Evolutionary conservation across 2,329 filamentous ascomycete genomes (phyloP), one percentile per base, ranked within the genome.

Genomic region (Podosphaera leucotricha): DNA sequence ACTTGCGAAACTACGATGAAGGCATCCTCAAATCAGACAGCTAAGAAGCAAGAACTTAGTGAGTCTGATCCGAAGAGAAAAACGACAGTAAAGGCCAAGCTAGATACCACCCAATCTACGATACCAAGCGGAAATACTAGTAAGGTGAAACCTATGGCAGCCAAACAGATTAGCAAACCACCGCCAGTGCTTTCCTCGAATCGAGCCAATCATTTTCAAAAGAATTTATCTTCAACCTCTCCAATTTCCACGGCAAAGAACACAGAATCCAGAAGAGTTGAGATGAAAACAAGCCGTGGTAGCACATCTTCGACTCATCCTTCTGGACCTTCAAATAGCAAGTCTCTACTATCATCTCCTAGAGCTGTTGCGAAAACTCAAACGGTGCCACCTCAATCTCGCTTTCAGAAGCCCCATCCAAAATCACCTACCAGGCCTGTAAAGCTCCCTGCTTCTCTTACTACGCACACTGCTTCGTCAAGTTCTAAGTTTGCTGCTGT

Each of bases 341-440:
- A 60, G 35, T 48, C 51, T 37, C 15, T 47, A 18, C 44, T 44
- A 16, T 18, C 47, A 43, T 48, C 47, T 40, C 48, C 47, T 18
- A 42, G 47, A 21, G 44, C 49, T 24, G 46, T 50, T 19, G 35
- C 53, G 10, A 57, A 54, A 47, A 51, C 52, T 28, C 50, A 46
- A 22, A 43, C 53, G 22, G 54, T 54, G n/a, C 54, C 55, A 22
- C 53, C 54, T 30, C 54, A 54, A 38, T 51, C 50, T 37, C 55
- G 54, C 41, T 68, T 69, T 47, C 61, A 65, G 22, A 77, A 75
- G 54, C 70, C 72, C 7, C 77, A 74, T 56, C 61, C 67, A 36
- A 76, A 73, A 58, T 82, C 79, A 10, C 76, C 76, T 2, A 84
- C 80, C 1, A 71, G 74, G 45, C 77, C 78, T 8, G 64, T 75